These are phyloP conservation scores for Anthracocystis panici-leucophaei DNA, from an alignment of 1,284 basidiomycete species.

Conservation along the genomic window DNA sequence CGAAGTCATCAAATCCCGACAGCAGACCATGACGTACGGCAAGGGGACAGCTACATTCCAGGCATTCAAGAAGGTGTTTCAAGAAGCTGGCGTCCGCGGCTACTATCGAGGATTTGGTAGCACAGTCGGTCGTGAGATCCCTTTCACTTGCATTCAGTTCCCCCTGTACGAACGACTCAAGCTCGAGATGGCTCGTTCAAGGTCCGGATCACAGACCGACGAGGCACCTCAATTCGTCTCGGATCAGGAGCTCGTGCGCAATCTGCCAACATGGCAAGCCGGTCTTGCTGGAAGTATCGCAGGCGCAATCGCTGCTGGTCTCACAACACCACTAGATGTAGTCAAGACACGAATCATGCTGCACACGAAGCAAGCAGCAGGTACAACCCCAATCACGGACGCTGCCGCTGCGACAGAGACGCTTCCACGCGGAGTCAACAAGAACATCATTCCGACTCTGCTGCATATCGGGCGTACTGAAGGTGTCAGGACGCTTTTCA, in stretches of 20 bases:
- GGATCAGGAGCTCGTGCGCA: slow-evolving; percentile 44
- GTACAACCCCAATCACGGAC: not conserved
- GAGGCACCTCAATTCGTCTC: slow-evolving; percentile 6
- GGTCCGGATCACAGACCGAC: slow-evolving; percentile 6
- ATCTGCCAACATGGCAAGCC: slow-evolving; percentile 82
- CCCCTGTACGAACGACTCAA: slow-evolving; percentile 95
- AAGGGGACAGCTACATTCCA: slow-evolving; percentile 72
- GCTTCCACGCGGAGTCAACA: slow-evolving; percentile 52
- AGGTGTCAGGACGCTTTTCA: slow-evolving; percentile 82
- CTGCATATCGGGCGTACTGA: slow-evolving; percentile 78
- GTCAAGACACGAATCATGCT: slow-evolving; percentile 98
- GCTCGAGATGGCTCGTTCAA: slow-evolving; percentile 56
- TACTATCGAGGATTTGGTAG: slow-evolving; percentile 84
- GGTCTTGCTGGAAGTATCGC: slow-evolving; percentile 91
- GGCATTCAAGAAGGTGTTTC: slow-evolving; percentile 73
- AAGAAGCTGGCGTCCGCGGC: slow-evolving; percentile 76
- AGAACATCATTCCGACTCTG: slow-evolving; percentile 68
- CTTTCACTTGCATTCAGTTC: slow-evolving; percentile 97
- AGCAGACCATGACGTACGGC: slow-evolving; percentile 81
- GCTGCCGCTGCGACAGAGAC: slow-evolving; percentile 4
- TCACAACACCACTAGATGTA: slow-evolving; percentile 95
- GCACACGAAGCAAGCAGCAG: slow-evolving; percentile 71
- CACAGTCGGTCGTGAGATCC: slow-evolving; percentile 88
- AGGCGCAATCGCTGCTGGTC: slow-evolving; percentile 86
- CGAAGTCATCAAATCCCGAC: slow-evolving; percentile 89